Conservation (phyloP, 129 eudicot genomes). For the Pulicaria dysenterica region DNA sequence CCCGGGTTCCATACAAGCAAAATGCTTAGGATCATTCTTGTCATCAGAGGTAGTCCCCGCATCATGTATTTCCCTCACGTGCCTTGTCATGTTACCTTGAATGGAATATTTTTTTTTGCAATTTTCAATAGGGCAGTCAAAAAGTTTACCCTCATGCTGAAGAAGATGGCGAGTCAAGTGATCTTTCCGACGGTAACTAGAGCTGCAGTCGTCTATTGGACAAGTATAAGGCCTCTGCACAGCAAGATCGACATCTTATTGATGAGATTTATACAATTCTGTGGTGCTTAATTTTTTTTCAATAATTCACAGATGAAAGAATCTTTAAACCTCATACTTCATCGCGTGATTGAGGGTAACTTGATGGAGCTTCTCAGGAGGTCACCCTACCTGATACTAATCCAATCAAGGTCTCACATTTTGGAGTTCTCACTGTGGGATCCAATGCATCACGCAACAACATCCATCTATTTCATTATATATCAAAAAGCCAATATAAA, state of each 20-base stretch:
- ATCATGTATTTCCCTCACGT: slow-evolving; percentile 62
- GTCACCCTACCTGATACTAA: slow-evolving; percentile 99
- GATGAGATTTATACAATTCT: background rate
- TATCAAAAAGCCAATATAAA: slow-evolving; percentile 10
- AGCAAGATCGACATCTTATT: slow-evolving; percentile 9
- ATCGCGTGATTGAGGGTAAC: slow-evolving; percentile 86
- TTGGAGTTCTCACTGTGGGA: slow-evolving; percentile 96
- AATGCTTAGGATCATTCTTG: slow-evolving; percentile 34
- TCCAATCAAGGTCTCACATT: slow-evolving; percentile 99
- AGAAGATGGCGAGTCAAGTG: slow-evolving; percentile 84
- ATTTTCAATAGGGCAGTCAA: slow-evolving; percentile 49
- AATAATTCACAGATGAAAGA: background rate
- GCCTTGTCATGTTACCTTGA: slow-evolving; percentile 71
- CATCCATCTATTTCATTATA: slow-evolving; percentile 22
- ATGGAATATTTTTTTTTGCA: slow-evolving; percentile 56
- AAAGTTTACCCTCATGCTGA: slow-evolving; percentile 81
- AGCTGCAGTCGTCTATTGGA: slow-evolving; percentile 68
- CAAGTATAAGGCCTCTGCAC: slow-evolving; percentile 80
- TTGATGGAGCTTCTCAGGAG: slow-evolving; percentile 99
- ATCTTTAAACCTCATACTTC: slow-evolving; percentile 36
- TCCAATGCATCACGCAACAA: slow-evolving; percentile 98
- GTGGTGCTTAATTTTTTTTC: background rate
- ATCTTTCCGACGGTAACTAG: slow-evolving; percentile 83
- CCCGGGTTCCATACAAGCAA: slow-evolving; percentile 64
- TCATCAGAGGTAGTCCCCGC: slow-evolving; percentile 16